These are phyloP conservation scores for Metarhizium rileyi DNA, from an alignment of 2,329 filamentous ascomycete species.

Conservation along the genomic window DNA sequence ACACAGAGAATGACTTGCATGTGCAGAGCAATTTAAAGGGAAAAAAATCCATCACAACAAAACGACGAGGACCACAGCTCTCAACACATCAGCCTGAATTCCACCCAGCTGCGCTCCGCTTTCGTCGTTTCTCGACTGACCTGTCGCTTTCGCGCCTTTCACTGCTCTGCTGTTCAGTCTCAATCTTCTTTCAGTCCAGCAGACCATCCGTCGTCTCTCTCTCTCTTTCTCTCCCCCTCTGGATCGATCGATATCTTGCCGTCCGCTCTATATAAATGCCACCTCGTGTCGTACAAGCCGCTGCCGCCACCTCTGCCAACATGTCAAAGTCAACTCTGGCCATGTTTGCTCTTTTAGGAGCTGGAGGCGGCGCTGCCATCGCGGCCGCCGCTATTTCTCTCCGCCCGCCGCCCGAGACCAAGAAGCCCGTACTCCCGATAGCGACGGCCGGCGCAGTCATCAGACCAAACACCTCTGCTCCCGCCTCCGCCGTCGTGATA, in stretches of 20 bases:
- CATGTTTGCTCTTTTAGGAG: slow-evolving; percentile 65
- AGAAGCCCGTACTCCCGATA: slow-evolving; percentile 8
- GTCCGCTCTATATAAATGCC: slow-evolving; percentile 14
- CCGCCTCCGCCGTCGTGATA: slow-evolving; percentile 27
- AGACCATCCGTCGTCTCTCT: not conserved
- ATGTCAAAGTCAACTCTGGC: slow-evolving; percentile 77
- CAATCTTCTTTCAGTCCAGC: not conserved
- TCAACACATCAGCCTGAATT: not conserved
- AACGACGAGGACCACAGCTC: not conserved
- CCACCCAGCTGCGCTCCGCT: not conserved
- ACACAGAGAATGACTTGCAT: not conserved
- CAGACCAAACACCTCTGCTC: slow-evolving; percentile 18
- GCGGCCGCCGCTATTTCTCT: slow-evolving; percentile 60
- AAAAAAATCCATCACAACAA: not conserved
- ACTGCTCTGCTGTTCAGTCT: not conserved
- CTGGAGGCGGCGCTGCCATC: slow-evolving; percentile 64
- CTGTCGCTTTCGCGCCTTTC: not conserved
- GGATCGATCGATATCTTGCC: no score
- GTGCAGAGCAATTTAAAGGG: not conserved
- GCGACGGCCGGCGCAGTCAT: slow-evolving; percentile 18
- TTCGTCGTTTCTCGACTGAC: not conserved
- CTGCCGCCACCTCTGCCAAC: slow-evolving; percentile 17
- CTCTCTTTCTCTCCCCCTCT: not conserved
- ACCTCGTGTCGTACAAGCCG: slow-evolving; percentile 6
- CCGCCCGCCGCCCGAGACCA: slow-evolving; percentile 25